Conservation (phyloP, 2,329 filamentous ascomycete genomes). For the Capronia epimyces region DNA sequence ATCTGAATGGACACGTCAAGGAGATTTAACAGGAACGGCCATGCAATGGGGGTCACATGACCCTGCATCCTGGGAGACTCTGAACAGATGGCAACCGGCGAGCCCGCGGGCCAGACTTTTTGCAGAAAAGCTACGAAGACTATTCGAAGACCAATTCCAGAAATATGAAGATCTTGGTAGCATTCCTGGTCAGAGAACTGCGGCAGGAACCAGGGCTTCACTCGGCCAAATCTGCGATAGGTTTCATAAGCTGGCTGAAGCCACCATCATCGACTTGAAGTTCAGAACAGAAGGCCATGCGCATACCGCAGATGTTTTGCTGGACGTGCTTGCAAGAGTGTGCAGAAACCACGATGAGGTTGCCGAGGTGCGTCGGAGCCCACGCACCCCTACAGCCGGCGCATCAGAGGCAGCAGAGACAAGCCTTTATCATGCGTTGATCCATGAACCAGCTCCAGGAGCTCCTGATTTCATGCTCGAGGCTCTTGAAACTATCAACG, state of each 20-base stretch:
- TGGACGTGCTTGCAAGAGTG: constrained; percentile 6
- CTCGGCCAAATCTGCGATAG: constrained; percentile 4
- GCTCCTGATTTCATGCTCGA: constrained; percentile 10
- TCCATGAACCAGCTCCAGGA: constrained; percentile 1
- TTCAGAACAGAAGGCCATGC: constrained; percentile 2
- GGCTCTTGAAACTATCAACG: constrained; percentile 7
- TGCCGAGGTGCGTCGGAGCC: constrained; percentile 5
- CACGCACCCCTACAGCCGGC: neutral
- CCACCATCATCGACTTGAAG: constrained; percentile 2
- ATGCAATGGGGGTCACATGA: constrained; percentile 44
- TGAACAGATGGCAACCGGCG: constrained; percentile 41
- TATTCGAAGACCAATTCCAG: constrained; percentile 38
- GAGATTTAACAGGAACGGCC: constrained; percentile 42
- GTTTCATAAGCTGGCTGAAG: constrained; percentile 3
- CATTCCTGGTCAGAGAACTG: neutral
- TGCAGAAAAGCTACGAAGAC: constrained; percentile 40
- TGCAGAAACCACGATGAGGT: constrained; percentile 7
- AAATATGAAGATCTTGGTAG: constrained; percentile 30
- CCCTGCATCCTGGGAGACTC: constrained; percentile 38
- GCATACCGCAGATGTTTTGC: constrained; percentile 5
- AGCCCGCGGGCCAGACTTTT: constrained; percentile 41
- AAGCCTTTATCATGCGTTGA: constrained; percentile 12
- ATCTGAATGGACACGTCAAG: constrained; percentile 42
- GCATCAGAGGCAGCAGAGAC: neutral
- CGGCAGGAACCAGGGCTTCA: neutral